Conservation (phyloP, 192 early-diverging fungal genomes). For the Kappamyces sp. region DNA sequence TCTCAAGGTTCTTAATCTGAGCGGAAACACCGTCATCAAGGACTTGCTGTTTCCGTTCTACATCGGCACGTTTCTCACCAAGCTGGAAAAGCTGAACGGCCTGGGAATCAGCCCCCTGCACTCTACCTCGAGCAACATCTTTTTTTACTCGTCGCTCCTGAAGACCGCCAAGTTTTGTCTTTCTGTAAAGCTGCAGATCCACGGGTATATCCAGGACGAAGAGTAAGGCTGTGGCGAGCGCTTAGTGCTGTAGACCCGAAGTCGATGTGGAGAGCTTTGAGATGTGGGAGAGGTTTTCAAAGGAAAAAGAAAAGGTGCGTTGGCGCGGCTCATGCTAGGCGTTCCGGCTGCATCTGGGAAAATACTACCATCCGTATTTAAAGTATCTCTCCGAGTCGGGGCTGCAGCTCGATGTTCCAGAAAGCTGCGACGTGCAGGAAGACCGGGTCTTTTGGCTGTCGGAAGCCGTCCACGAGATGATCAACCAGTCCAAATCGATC, state of each 20-base stretch:
- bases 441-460: slow-evolving; percentile 10
- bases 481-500: slow-evolving; percentile 5
- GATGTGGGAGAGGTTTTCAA: slow-evolving; percentile 8
- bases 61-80: slow-evolving; percentile 4
- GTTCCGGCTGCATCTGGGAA: slow-evolving; percentile 8
- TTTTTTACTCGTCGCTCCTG: too few species aligned
- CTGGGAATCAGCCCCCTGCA: too few species aligned
- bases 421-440: slow-evolving; percentile 3
- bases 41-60: neutral
- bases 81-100: neutral
- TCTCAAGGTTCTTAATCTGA: slow-evolving; percentile 10
- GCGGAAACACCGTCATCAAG: slow-evolving; percentile 5
- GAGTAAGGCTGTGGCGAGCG: too few species aligned
- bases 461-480: slow-evolving; percentile 7
- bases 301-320: slow-evolving; percentile 1
- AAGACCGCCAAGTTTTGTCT: too few species aligned
- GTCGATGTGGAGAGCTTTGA: slow-evolving; percentile 1
- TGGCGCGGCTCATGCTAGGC: neutral
- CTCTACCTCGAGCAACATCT: too few species aligned
- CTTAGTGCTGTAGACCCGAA: too few species aligned
- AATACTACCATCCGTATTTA: slow-evolving; percentile 11
- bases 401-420: neutral
- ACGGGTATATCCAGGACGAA: too few species aligned
- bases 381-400: slow-evolving; percentile 1
- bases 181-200: too few species aligned